Base-by-base conservation (phyloP, 257 asterid genomes). In the Solanum commersonii region DNA sequence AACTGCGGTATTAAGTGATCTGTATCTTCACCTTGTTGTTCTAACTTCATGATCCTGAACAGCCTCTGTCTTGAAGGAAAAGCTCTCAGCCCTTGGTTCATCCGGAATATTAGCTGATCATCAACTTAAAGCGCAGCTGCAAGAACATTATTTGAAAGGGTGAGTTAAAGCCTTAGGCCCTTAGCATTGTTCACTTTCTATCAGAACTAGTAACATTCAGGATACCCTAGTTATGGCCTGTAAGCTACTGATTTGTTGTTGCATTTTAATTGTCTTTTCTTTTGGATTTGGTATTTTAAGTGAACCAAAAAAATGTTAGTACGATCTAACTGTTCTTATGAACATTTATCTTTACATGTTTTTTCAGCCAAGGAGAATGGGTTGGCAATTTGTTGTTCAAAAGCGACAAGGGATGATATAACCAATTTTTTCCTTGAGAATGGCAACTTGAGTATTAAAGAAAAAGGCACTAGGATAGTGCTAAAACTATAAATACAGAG, bases 71-170 rank as follows among this genome's bases (percentile, higher is more conserved):
- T 92, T 97, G 94, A 97, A 97, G 94, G 99, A 97, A 93, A 97
- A 97, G 89, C 99, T 97, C 79, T 93, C 98, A 29, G 89, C 99
- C 84, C 98, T 97, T 85, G 99, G 99, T 90, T 96, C 99, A 89
- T 96, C 99, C 90, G 99, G 99, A 90, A 92, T 97, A 91, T 90
- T 97, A 92, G 99, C 99, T 93, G 99, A 97, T 87, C 99, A 97
- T 91, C 99, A 97, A 90, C 96, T 97, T 93, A 98, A 97, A 90
- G 94, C 99, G 87, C 97, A 96, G 88, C 91, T 97, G 87, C 99
- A 97, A 93, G 99, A 97, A 86, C 98, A 95, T 91, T 95, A 97
- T 91, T 49, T 93, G 93, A 97, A 95, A 92, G 98, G 99, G 99
- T 96, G 94, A 94, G 98, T 91, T 87, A 56, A 56, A 70, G 86